Evolutionary conservation across 2,329 filamentous ascomycete genomes (phyloP), one percentile per base, ranked within the genome.

Genomic region (Penicillium olsonii): DNA sequence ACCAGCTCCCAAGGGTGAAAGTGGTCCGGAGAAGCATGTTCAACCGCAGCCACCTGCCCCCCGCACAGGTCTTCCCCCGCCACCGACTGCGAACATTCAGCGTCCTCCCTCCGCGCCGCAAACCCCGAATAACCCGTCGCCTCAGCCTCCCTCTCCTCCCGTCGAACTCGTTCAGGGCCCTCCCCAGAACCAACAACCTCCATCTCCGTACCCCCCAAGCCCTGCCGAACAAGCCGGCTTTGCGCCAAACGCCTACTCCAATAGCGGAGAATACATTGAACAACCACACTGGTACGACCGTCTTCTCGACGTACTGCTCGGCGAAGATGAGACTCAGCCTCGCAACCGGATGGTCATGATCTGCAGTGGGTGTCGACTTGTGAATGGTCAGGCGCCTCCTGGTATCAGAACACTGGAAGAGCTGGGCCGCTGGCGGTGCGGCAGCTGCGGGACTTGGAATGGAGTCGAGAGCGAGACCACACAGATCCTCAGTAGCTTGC

Each of bases 351-450:
- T 96, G 50, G 92, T 85, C 7, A 77, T 99, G 56, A 90, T 99
- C 47, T 99, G 94, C 72, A 71, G 77, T 26, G 78, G 81, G 33
- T 99, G 94, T 68, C 81, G 90, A 24, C 81, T 96, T 1, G 92
- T 99, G 40, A 99, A 99, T 67, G 94, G 95, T 0, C 94, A 96
- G 68, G 94, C 94, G 3, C 92, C 94, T 2, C 92, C 94, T 0
- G 94, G 94, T 1, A 86, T 88, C 0, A 87, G 84, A 59, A 83
- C 79, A 0, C 73, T 92, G 1, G 84, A 88, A 33, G 92, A 96
- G 43, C 65, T 99, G 1, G 94, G 92, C 2, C 78, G 79, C 53
- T 99, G 94, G 94, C 84, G 86, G 52, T 99, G 94, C 70, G 87
- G 89, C 67, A 83, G 83, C n/a, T 99, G 94, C 65, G 85, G 87